Base-by-base conservation (phyloP, 768 basidiomycete genomes). In the Mycena vitilis region DNA sequence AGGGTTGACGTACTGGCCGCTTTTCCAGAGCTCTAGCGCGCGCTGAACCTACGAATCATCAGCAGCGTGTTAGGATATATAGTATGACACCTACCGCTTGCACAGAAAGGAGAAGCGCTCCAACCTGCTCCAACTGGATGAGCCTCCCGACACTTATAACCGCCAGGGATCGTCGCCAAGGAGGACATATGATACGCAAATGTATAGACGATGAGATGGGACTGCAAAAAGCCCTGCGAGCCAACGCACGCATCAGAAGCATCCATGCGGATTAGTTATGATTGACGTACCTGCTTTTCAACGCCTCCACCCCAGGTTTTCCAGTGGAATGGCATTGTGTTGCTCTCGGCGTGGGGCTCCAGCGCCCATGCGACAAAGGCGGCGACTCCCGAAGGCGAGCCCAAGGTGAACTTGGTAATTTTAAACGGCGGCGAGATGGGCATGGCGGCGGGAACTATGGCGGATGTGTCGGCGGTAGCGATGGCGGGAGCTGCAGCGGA, bases 341-440 rank as follows among this genome's bases (percentile, higher is more conserved):
- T 42, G 18, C 5, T 30, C 6, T 15, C 52, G 5, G 7, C 23
- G n/a, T 51, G 48, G 2, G 18, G 23, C 30, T 25, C 23, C 2
- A 63, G 30, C 11, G 22, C 38, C 52, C 61, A 63, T n/a, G 16
- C 23, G 40, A 63, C 42, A 16, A 63, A 63, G 18, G 15, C 52
- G 0, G 23, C 52, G 4, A 18, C 12, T 2, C 52, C 61, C 16
- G 53, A 40, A 0, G 52, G 51, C 9, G 61, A 45, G 20, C 45
- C 16, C 12, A 63, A 45, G 5, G 52, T 44, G 42, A 63, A 63
- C 23, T 44, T 42, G 40, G 15, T 10, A 8, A 40, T 15, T 30
- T 44, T 45, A 2, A 10, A n/a, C 9, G 52, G 34, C 4, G 7
- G 52, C 34, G 30, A 53, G 15, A 5, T 25, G 30, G 20, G 11